These are phyloP conservation scores for Blastobotrys chiropterorum DNA, from an alignment of 805 yeast species.

Conservation along the genomic window DNA sequence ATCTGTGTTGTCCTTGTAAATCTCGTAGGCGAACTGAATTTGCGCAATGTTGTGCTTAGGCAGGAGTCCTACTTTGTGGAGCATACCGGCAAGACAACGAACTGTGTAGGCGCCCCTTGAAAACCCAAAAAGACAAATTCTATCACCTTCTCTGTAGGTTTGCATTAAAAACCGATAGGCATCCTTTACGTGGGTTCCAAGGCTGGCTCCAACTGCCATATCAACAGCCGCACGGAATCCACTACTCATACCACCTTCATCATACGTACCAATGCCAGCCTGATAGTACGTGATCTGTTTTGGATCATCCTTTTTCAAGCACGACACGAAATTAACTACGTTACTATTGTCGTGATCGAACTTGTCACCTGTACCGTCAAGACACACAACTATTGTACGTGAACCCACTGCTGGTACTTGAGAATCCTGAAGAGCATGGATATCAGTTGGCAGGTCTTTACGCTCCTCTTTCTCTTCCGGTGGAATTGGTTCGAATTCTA, in stretches of 20 bases:
- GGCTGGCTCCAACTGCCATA: constrained; percentile 44
- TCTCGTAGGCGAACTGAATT: constrained; percentile 54
- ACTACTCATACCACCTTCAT: neutral
- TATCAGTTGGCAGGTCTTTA: neutral
- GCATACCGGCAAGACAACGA: constrained; percentile 57
- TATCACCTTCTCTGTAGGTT: constrained; percentile 44
- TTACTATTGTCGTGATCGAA: constrained; percentile 1
- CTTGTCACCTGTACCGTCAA: constrained; percentile 1
- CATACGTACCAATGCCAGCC: constrained; percentile 1
- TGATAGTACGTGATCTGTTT: neutral
- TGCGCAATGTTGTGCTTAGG: constrained; percentile 48
- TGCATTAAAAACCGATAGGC: constrained; percentile 51
- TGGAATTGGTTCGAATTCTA: neutral
- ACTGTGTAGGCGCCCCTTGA: constrained; percentile 62
- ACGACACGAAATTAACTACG: neutral
- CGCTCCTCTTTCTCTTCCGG: neutral
- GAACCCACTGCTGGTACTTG: neutral
- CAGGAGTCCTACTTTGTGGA: constrained; percentile 53
- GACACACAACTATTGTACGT: neutral
- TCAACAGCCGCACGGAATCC: constrained; percentile 27
- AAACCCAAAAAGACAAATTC: constrained; percentile 53
- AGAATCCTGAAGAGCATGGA: neutral
- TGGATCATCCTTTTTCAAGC: constrained; percentile 1
- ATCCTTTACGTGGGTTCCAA: constrained; percentile 49
- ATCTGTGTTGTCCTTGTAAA: constrained; percentile 51